phyloP scores from a whole-genome alignment of 2,329 filamentous ascomycete species.

The Monilinia aucupariae region DNA sequence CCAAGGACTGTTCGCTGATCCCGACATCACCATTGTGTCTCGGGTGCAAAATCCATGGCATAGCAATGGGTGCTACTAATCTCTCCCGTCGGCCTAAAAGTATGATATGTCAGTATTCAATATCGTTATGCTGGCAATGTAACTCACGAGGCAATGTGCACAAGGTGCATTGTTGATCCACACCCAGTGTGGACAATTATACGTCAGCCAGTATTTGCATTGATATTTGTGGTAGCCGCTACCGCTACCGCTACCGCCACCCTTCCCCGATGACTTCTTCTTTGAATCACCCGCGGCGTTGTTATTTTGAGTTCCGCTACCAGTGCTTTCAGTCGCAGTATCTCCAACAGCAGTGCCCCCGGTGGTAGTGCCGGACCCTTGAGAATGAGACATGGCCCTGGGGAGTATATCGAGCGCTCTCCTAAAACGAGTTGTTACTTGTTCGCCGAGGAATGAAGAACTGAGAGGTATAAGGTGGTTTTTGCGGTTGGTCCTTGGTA shows the following conservation, averaged over 20 bases:
- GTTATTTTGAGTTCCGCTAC: too few relatives aligned
- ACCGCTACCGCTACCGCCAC: too few relatives aligned
- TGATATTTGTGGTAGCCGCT: constrained; percentile 44
- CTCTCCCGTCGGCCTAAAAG: not conserved
- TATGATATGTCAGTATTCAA: not conserved
- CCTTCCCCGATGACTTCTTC: too few relatives aligned
- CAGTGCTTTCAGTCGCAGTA: too few relatives aligned
- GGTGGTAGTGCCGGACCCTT: too few relatives aligned
- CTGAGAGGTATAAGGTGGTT: too few relatives aligned
- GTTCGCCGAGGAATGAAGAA: too few relatives aligned
- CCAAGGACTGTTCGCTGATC: not conserved
- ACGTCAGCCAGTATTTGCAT: constrained; percentile 49
- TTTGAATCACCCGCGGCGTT: too few relatives aligned
- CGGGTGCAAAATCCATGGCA: not conserved
- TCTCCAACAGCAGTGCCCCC: too few relatives aligned
- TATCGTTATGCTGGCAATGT: not conserved
- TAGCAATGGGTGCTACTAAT: not conserved
- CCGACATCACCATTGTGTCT: not conserved
- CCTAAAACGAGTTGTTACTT: not conserved
- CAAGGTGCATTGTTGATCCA: constrained; percentile 42
- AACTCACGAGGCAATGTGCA: constrained; percentile 45
- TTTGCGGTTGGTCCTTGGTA: too few relatives aligned
- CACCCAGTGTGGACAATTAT: constrained; percentile 50
- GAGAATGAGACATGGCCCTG: too few relatives aligned
- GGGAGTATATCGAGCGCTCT: too few relatives aligned